phyloP scores from a whole-genome alignment of 2,329 filamentous ascomycete genomes.

The Xylaria sp. region DNA sequence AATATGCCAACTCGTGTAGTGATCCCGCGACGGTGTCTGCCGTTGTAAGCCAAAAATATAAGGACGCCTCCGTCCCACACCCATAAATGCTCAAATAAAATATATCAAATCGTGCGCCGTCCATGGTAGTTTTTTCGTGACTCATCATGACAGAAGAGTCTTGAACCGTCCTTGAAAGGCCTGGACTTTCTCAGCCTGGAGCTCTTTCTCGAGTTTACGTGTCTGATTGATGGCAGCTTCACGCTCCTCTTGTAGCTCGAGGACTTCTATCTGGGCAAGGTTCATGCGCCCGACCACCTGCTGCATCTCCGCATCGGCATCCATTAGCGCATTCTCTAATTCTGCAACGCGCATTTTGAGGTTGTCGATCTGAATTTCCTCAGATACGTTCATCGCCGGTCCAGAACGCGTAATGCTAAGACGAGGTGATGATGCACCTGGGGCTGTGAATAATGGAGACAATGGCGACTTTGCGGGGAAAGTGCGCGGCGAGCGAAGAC shows the following conservation, averaged over 20 bases:
- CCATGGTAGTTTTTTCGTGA: conserved; percentile 20
- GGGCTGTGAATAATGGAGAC: conserved; percentile 69
- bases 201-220: conserved; percentile 72
- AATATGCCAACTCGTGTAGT: conserved; percentile 27
- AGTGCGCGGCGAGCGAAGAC: conserved; percentile 58
- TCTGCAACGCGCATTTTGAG: conserved; percentile 84
- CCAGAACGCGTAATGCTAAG: conserved; percentile 61
- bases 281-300: conserved; percentile 87
- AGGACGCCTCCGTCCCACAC: conserved; percentile 29
- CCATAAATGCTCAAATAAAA: conserved; percentile 39
- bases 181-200: conserved; percentile 73
- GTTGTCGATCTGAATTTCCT: conserved; percentile 78
- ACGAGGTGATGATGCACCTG: conserved; percentile 63
- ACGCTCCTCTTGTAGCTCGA: conserved; percentile 78
- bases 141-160: conserved; percentile 43
- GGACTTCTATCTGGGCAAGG: conserved; percentile 83
- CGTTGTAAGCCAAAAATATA: conserved; percentile 30
- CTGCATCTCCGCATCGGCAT: conserved; percentile 85
- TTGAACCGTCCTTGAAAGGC: conserved; percentile 58
- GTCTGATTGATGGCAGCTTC: conserved; percentile 81
- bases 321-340: conserved; percentile 81
- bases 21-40: conserved; percentile 28
- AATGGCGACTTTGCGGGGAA: conserved; percentile 70
- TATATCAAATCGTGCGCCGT: conserved; percentile 29
- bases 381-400: conserved; percentile 71